phyloP scores from a whole-genome alignment of 169 alveolate species.

The Babesia ovis region DNA sequence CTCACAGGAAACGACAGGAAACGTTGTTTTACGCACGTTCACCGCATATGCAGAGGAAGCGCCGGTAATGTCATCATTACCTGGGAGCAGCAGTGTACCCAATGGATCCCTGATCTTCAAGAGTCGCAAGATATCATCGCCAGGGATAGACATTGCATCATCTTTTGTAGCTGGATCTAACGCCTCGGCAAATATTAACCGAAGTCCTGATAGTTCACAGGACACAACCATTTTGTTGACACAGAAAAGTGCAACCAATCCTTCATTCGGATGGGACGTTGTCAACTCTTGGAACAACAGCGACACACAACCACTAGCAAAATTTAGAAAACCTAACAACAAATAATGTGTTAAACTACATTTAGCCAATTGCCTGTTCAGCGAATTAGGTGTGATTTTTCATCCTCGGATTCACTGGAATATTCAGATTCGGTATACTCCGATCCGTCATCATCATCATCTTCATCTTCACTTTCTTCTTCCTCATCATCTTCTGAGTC shows the following conservation, averaged over 20 bases:
- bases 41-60: too few species aligned
- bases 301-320: constrained; percentile 17
- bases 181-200: constrained; percentile 8
- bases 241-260: not conserved
- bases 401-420: constrained; percentile 14
- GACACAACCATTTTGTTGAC: not conserved
- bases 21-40: too few species aligned
- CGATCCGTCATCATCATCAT: not conserved
- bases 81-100: not conserved
- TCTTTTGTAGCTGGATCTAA: constrained; percentile 10
- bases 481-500: constrained; percentile 5
- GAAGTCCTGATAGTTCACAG: not conserved
- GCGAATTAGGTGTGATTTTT: not conserved
- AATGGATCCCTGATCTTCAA: not conserved
- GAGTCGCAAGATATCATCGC: constrained; percentile 4
- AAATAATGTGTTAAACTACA: not conserved
- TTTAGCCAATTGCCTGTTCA: not conserved
- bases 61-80: too few species aligned
- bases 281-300: constrained; percentile 10
- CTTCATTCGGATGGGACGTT: constrained; percentile 20
- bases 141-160: not conserved
- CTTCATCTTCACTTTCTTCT: constrained; percentile 1
- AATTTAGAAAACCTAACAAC: not conserved
- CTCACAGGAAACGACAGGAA: too few species aligned
- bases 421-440: constrained; percentile 19